Evolutionary conservation across 306 rosid species (phyloP).

Genomic region (Vigna reflexopilosa): DNA sequence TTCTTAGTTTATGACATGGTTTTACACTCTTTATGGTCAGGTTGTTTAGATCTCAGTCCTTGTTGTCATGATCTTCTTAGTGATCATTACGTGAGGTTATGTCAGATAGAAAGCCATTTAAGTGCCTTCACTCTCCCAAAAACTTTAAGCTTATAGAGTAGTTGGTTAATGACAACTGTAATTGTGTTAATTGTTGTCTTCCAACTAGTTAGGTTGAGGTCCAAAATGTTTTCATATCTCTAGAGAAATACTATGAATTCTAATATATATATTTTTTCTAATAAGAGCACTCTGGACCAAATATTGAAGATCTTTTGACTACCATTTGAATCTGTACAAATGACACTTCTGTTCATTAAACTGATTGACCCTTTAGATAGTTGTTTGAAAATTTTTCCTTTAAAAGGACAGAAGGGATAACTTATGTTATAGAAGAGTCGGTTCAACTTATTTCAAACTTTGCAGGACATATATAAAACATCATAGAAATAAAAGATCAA

Average conservation of each 20-base stretch:
- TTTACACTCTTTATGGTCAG: neutral
- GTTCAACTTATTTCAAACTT: neutral
- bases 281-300: neutral
- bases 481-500: neutral
- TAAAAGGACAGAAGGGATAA: neutral
- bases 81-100: neutral
- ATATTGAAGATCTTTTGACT: neutral
- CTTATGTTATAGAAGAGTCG: neutral
- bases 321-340: neutral
- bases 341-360: constrained; percentile 4
- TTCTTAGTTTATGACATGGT: neutral
- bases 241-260: constrained; percentile 2
- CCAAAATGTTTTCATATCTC: neutral
- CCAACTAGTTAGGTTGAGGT: constrained; percentile 1
- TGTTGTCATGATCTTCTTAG: neutral
- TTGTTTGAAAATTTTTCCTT: neutral
- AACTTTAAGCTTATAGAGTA: neutral
- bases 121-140: neutral
- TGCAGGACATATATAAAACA: neutral
- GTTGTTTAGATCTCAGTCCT: neutral
- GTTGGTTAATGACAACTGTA: neutral
- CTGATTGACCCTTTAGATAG: neutral
- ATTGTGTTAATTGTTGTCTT: neutral
- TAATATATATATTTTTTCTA: neutral
- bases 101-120: neutral